Conservation (phyloP, 352 stramenopile genomes). For the Phytophthora tubulina region DNA sequence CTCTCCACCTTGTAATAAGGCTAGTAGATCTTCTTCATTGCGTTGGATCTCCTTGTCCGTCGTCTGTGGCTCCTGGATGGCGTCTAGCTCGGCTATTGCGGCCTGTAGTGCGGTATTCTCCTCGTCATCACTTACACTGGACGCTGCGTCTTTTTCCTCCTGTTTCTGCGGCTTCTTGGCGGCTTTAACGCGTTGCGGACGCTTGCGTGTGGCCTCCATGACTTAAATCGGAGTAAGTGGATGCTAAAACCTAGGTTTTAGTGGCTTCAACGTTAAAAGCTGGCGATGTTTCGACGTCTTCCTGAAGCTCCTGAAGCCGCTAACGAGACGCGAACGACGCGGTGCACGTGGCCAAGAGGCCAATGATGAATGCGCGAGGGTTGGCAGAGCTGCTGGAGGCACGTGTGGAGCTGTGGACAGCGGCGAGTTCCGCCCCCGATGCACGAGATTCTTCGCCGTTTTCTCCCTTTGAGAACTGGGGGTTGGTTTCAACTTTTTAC, state of each 20-base stretch:
- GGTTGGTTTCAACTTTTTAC: slow-evolving; percentile 22
- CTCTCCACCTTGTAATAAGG: slow-evolving; percentile 44
- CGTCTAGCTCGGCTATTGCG: slow-evolving; percentile 28
- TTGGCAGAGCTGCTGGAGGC: not conserved
- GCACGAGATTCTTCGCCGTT: slow-evolving; percentile 31
- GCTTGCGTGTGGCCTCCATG: slow-evolving; percentile 41
- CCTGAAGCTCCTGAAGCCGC: slow-evolving; percentile 23
- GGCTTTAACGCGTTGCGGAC: slow-evolving; percentile 12
- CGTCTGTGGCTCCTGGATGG: slow-evolving; percentile 15
- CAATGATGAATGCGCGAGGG: not conserved
- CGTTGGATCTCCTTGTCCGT: slow-evolving; percentile 59
- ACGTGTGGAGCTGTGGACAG: not conserved
- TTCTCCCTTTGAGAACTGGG: slow-evolving; percentile 29
- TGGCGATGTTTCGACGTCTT: slow-evolving; percentile 11
- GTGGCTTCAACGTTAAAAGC: slow-evolving; percentile 32
- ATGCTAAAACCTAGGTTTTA: slow-evolving; percentile 33
- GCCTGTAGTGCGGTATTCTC: slow-evolving; percentile 10
- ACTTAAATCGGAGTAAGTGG: slow-evolving; percentile 12
- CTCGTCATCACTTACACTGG: slow-evolving; percentile 22
- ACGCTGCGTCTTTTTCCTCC: not conserved
- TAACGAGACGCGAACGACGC: slow-evolving; percentile 4
- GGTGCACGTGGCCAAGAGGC: slow-evolving; percentile 5
- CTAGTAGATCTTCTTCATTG: slow-evolving; percentile 69
- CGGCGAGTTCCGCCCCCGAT: not conserved
- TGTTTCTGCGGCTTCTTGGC: slow-evolving; percentile 14